A percentile compares a stretch with the other conserved stretches of the same genome.
Conservation (phyloP, 805 yeast species). For the Candida qinlingensis region DNA sequence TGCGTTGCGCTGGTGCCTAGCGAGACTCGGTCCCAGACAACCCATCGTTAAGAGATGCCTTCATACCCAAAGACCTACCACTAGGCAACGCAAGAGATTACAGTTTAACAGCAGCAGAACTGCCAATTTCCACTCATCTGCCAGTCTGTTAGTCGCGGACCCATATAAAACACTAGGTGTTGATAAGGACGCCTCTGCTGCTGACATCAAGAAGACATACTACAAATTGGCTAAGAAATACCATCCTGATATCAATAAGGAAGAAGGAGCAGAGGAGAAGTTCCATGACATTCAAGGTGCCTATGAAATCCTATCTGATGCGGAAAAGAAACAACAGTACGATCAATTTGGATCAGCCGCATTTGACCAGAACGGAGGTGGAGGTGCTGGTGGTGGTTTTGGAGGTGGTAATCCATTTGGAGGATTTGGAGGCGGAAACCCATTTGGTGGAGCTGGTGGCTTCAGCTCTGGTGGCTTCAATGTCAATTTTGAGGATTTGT, state of each 20-base stretch:
- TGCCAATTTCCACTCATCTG: conserved; percentile 40
- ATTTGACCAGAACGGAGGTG: conserved; percentile 43
- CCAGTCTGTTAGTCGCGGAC: conserved; percentile 38
- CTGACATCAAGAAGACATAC: conserved; percentile 93
- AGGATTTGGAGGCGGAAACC: conserved; percentile 34
- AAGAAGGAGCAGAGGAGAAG: conserved; percentile 75
- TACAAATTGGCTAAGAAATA: conserved; percentile 87
- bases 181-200: conserved; percentile 56
- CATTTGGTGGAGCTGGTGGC: conserved; percentile 37
- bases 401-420: conserved; percentile 43
- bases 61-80: background rate
- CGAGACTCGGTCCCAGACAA: background rate
- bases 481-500: conserved; percentile 55
- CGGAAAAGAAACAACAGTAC: conserved; percentile 78
- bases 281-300: conserved; percentile 94
- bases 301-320: conserved; percentile 85
- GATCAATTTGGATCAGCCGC: conserved; percentile 91
- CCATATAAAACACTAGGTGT: conserved; percentile 88
- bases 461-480: conserved; percentile 21
- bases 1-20: background rate
- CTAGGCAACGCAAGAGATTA: background rate
- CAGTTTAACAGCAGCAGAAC: background rate
- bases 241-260: conserved; percentile 97
- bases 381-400: conserved; percentile 37
- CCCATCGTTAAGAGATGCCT: conserved; percentile 4